These are phyloP conservation scores for Pythium aquatile DNA, from an alignment of 352 stramenopile genomes.

Conservation along the genomic window DNA sequence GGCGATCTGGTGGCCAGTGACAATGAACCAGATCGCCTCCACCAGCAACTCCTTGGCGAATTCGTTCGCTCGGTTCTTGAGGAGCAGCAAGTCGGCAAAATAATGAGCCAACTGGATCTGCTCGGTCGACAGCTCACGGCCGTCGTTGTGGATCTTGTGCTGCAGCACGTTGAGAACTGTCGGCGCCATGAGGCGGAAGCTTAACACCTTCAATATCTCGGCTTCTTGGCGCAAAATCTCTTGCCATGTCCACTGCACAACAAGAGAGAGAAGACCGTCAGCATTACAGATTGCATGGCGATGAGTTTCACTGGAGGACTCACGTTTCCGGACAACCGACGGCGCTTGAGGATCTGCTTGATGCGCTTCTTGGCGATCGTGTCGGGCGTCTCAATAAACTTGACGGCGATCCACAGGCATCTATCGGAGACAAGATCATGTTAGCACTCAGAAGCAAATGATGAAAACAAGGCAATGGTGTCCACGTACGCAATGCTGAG, in stretches of 20 bases:
- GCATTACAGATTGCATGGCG: neutral
- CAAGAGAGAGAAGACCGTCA: neutral
- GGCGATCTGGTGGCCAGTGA: conserved; percentile 43
- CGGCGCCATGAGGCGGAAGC: conserved; percentile 56
- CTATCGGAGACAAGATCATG: conserved; percentile 18
- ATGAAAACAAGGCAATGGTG: too few relatives aligned
- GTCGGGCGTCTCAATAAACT: conserved; percentile 62
- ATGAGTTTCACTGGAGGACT: conserved; percentile 2
- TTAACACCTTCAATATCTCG: conserved; percentile 39
- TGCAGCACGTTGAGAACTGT: conserved; percentile 50
- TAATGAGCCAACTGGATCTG: conserved; percentile 56
- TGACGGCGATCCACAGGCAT: conserved; percentile 71
- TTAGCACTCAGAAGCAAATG: neutral
- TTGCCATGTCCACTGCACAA: conserved; percentile 54
- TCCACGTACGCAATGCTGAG: conserved; percentile 59
- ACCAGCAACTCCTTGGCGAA: conserved; percentile 51
- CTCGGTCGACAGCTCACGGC: conserved; percentile 19
- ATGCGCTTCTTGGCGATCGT: conserved; percentile 59
- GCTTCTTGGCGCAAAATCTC: conserved; percentile 57
- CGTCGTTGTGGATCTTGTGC: conserved; percentile 34
- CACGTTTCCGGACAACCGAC: conserved; percentile 63
- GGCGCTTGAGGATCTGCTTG: conserved; percentile 59
- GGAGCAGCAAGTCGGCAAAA: conserved; percentile 55
- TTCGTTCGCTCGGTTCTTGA: conserved; percentile 39
- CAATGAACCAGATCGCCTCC: conserved; percentile 59